Percentiles rank a stretch among this genome's conserved stretches.
Evolutionary conservation across 345 rosid genomes (phyloP).

Genomic region (Camelina neglecta): DNA sequence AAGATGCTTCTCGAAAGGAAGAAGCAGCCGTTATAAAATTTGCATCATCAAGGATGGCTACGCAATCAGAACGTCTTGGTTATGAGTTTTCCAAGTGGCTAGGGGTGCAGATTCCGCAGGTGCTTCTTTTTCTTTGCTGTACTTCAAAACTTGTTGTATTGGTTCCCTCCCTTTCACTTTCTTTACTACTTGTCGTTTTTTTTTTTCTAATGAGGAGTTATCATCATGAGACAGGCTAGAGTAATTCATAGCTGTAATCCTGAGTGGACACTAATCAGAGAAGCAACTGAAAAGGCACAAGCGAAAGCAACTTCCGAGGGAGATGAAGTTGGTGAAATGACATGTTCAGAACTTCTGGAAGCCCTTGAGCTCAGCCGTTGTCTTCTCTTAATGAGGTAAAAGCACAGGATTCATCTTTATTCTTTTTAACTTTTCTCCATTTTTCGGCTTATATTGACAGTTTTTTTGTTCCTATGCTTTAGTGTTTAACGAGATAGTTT

Average conservation of each 20-base stretch:
- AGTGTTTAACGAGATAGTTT: not conserved
- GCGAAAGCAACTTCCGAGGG: conserved; percentile 70
- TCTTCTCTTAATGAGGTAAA: conserved; percentile 93
- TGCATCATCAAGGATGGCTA: conserved; percentile 98
- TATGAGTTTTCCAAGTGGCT: conserved; percentile 98
- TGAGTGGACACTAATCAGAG: conserved; percentile 90
- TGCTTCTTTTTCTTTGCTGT: conserved; percentile 34
- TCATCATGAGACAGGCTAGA: conserved; percentile 69
- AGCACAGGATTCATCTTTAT: conserved; percentile 15
- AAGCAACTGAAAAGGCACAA: conserved; percentile 93
- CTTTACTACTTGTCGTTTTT: not conserved
- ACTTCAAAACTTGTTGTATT: not conserved
- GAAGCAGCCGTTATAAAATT: conserved; percentile 98
- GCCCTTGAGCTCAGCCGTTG: conserved; percentile 99
- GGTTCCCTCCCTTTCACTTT: not conserved
- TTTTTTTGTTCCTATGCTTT: not conserved
- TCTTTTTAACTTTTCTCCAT: conserved; percentile 15
- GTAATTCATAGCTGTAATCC: conserved; percentile 83
- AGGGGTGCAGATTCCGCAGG: conserved; percentile 96
- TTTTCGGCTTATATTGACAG: not conserved
- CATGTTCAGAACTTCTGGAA: conserved; percentile 95
- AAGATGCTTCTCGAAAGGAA: conserved; percentile 62
- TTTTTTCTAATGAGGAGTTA: conserved; percentile 29
- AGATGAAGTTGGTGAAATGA: conserved; percentile 87
- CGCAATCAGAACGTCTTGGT: conserved; percentile 98